Evolutionary conservation across 2,329 filamentous ascomycete species (phyloP).

Genomic region (Trichoderma guizhouense): DNA sequence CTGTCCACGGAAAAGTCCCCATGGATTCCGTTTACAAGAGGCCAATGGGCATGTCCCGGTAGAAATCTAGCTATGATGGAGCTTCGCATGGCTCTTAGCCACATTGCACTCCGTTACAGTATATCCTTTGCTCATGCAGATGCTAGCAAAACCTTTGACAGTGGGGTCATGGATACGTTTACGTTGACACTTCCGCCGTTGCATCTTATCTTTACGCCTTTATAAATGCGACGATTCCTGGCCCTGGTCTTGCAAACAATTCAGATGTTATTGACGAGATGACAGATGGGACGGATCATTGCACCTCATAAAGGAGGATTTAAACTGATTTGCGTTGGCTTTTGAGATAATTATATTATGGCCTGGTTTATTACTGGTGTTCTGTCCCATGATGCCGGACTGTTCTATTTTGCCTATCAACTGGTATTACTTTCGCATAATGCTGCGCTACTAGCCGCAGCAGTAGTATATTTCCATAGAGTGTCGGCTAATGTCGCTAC

Average conservation of each 20-base stretch:
- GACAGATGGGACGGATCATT: background rate
- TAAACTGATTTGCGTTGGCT: too few relatives aligned
- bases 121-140: conserved; percentile 25
- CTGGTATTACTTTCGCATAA: too few relatives aligned
- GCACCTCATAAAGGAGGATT: background rate
- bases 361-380: too few relatives aligned
- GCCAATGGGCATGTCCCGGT: conserved; percentile 34
- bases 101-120: conserved; percentile 10
- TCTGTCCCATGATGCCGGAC: too few relatives aligned
- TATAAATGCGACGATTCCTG: background rate
- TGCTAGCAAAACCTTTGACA: background rate
- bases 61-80: conserved; percentile 37
- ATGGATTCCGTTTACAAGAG: conserved; percentile 22
- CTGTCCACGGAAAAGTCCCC: background rate
- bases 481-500: too few relatives aligned
- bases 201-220: conserved; percentile 30
- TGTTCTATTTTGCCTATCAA: too few relatives aligned
- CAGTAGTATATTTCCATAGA: too few relatives aligned
- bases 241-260: background rate
- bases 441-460: too few relatives aligned
- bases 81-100: conserved; percentile 19
- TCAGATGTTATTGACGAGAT: background rate
- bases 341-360: too few relatives aligned
- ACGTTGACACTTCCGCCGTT: conserved; percentile 1
- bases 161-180: background rate